phyloP scores from a whole-genome alignment of 352 stramenopile species.

The Phytophthora citricola region DNA sequence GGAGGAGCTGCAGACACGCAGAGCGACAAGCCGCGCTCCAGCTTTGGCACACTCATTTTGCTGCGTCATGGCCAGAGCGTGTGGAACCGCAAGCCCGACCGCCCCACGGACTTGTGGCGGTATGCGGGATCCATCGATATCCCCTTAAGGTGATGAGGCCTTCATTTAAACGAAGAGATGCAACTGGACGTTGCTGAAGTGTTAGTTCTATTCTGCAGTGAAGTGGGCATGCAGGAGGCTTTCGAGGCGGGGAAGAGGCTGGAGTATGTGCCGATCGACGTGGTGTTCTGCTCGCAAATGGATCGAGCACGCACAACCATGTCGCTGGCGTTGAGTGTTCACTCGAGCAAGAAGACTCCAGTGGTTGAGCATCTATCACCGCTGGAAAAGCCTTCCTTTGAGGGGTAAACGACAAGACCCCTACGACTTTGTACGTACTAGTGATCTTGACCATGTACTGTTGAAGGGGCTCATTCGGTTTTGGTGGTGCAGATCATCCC shows the following conservation, averaged over 20 bases:
- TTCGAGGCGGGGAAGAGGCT: conserved; percentile 80
- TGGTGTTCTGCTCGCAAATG: conserved; percentile 90
- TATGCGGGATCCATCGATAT: conserved; percentile 89
- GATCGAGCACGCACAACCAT: conserved; percentile 81
- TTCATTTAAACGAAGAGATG: not conserved
- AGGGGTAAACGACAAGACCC: conserved; percentile 79
- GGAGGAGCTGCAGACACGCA: conserved; percentile 12
- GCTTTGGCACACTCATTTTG: conserved; percentile 81
- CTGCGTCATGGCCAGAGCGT: conserved; percentile 87
- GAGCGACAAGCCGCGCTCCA: conserved; percentile 46
- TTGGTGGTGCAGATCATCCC: conserved; percentile 60
- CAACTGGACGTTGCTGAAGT: conserved; percentile 6
- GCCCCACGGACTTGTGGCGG: conserved; percentile 75
- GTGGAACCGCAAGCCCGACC: conserved; percentile 85
- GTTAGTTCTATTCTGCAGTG: conserved; percentile 31
- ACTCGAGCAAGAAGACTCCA: conserved; percentile 84
- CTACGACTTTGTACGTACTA: conserved; percentile 74
- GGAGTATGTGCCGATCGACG: conserved; percentile 79
- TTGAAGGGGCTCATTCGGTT: conserved; percentile 24
- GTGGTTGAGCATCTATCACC: conserved; percentile 80
- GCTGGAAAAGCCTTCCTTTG: conserved; percentile 68
- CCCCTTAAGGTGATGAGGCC: conserved; percentile 50
- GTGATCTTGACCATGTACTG: not conserved
- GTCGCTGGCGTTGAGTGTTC: conserved; percentile 78
- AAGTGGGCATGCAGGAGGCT: conserved; percentile 85